Base-by-base conservation (phyloP, 179 eudicot genomes). In the Camellia oleifera region DNA sequence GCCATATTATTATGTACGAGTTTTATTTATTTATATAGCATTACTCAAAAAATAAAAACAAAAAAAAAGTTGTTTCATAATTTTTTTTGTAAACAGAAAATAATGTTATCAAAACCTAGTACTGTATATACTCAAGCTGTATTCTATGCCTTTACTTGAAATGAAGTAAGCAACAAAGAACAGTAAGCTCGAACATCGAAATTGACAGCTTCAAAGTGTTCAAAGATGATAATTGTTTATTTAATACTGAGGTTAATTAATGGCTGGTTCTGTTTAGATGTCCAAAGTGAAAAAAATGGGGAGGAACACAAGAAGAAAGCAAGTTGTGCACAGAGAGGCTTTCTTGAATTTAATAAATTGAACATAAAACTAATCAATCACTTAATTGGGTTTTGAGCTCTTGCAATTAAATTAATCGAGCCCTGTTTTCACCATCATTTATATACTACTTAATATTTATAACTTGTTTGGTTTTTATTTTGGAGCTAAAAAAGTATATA, bases 301-400 rank as follows among this genome's bases (percentile, higher is more conserved):
- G 86, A 58, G 81, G 79, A 84, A 77, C 81, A 73, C 86, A 44
- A 84, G 86, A 75, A 73, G 14, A 75, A 32, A 60, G 83, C 79
- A 45, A 77, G 79, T 64, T 78, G 83, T 66, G 15, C 0, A 56
- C 9, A 48, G 61, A 32, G 40, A 32, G 40, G 40, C 40, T 32
- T 32, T 32, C 40, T n/a, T n/a, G n/a, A n/a, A n/a, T 32, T 32
- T 32, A 32, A 32, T 32, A 32, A 32, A 32, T 32, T 32, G 2
- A 18, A 81, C 60, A 26, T 57, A n/a, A 42, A 62, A 32, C 56
- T 40, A 77, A 77, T 77, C 68, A 66, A 74, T 74, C 75, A 78
- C 61, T 73, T 13, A 67, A 4, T 78, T 73, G 81, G 84, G 69
- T 66, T 74, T 82, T 65, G 80, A 79, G 79, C 79, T 82, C 66